These are phyloP conservation scores for Backusella sp. DNA, from an alignment of 192 early-diverging fungal species.

Conservation along the genomic window DNA sequence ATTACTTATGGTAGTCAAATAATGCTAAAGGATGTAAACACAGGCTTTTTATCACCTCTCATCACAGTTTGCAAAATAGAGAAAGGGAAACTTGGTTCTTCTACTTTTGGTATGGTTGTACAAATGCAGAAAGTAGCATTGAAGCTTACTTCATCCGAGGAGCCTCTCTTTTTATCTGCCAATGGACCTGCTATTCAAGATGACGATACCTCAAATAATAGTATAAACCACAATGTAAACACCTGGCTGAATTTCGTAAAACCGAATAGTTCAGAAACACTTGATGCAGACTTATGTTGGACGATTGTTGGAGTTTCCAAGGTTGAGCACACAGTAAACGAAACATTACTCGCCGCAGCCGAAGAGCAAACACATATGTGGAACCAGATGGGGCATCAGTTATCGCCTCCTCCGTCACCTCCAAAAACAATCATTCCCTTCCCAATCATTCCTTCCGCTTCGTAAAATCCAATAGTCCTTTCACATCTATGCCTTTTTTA, in stretches of 20 bases:
- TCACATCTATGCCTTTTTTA: not conserved
- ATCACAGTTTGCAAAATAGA: conserved; percentile 80
- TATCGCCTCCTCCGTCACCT: conserved; percentile 36
- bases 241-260: not conserved
- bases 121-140: conserved; percentile 87
- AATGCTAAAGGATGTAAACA: conserved; percentile 62
- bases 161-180: conserved; percentile 43
- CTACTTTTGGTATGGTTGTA: conserved; percentile 66
- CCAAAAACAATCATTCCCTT: conserved; percentile 28
- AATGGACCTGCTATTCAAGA: conserved; percentile 23
- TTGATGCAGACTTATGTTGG: conserved; percentile 81
- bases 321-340: conserved; percentile 28
- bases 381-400: not conserved
- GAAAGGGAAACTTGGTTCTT: conserved; percentile 60
- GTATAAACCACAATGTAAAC: not conserved
- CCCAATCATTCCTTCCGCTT: conserved; percentile 5
- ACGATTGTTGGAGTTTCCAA: conserved; percentile 79
- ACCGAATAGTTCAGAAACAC: conserved; percentile 33
- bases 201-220: not conserved
- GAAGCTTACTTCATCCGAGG: conserved; percentile 37
- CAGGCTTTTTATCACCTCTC: conserved; percentile 63
- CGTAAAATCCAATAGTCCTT: conserved; percentile 35
- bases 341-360: not conserved
- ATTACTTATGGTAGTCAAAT: conserved; percentile 73
- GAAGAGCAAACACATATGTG: not conserved